Base-by-base conservation (phyloP, 768 basidiomycete species). In the Tulasnella sp. region DNA sequence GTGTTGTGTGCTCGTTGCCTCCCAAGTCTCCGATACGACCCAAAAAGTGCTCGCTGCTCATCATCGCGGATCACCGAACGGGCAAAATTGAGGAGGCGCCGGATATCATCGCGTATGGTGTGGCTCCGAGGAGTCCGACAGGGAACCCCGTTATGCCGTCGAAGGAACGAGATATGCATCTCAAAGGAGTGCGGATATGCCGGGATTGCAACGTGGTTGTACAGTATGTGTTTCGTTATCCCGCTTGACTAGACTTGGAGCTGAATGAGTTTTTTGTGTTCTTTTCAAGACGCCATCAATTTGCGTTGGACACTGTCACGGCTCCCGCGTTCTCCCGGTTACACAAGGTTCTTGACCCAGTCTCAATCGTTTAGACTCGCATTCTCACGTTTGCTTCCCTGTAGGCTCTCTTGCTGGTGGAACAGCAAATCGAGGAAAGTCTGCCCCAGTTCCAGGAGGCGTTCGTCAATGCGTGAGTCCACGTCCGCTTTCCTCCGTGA, bases 181-280 rank as follows among this genome's bases (percentile, higher is more conserved):
- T 67, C 92, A 92, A 78, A 94, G 95, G 74, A 95, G 89, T 98
- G 6, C 83, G 97, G 77, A 87, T 94, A 73, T 99, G 97, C 79
- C 83, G 89, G 62, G 85, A 88, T 19, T 99, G 97, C 80, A 9
- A 84, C 88, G 19, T 85, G 98, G 41, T 81, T 89, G 94, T 95
- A 76, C 42, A 78, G 92, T 83, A 34, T n/a, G 35, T 29, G 35
- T 42, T 69, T 44, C 35, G 32, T 63, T 40, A 64, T 9, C 40
- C 16, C 7, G 35, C 8, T n/a, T n/a, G n/a, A 5, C 40, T 14
- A 47, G 32, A 62, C 39, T 34, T 19, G 9, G 37, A 34, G 36
- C 16, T 44, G 3, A 7, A 63, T n/a, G 17, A 29, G n/a, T 19
- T 22, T 40, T 67, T 65, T 63, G 65, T 77, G 19, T 19, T 73